Evolutionary conservation across 345 rosid species (phyloP).

Genomic region (Syzygium aromaticum): DNA sequence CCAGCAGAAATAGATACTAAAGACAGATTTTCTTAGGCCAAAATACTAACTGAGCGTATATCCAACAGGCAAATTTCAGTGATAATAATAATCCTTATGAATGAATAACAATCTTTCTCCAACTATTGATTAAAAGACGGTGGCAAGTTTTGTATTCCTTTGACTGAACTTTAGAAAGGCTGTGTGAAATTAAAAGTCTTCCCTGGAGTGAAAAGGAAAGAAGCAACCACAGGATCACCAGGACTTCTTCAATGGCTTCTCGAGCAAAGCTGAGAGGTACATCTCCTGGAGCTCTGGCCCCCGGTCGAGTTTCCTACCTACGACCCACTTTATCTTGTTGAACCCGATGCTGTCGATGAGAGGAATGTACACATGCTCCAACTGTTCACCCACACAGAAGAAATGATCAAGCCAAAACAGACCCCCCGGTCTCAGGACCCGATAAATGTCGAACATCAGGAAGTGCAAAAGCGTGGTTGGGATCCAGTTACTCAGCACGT

Average conservation of each 20-base stretch:
- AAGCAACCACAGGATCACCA: constrained; percentile 13
- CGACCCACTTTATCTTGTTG: constrained; percentile 42
- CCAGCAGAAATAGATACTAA: neutral
- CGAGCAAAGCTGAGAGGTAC: constrained; percentile 50
- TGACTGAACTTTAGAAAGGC: neutral
- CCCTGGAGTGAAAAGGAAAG: neutral
- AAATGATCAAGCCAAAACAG: constrained; percentile 54
- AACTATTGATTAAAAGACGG: neutral
- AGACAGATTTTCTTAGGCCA: neutral
- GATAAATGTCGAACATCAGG: constrained; percentile 36
- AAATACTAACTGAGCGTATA: neutral
- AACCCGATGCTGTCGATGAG: constrained; percentile 43
- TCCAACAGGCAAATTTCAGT: neutral
- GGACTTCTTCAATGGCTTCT: constrained; percentile 44
- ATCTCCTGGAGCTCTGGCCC: constrained; percentile 41
- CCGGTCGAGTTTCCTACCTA: constrained; percentile 45
- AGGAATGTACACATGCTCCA: constrained; percentile 33
- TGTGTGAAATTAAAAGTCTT: neutral
- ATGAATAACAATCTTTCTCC: neutral
- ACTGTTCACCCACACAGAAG: constrained; percentile 35
- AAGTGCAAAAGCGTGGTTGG: constrained; percentile 38
- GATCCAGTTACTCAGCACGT: constrained; percentile 51
- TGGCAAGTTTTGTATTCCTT: neutral
- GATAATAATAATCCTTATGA: neutral
- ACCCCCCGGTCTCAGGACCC: constrained; percentile 54